Base-by-base conservation (phyloP, 2,329 filamentous ascomycete genomes). In the Cladophialophora exuberans region DNA sequence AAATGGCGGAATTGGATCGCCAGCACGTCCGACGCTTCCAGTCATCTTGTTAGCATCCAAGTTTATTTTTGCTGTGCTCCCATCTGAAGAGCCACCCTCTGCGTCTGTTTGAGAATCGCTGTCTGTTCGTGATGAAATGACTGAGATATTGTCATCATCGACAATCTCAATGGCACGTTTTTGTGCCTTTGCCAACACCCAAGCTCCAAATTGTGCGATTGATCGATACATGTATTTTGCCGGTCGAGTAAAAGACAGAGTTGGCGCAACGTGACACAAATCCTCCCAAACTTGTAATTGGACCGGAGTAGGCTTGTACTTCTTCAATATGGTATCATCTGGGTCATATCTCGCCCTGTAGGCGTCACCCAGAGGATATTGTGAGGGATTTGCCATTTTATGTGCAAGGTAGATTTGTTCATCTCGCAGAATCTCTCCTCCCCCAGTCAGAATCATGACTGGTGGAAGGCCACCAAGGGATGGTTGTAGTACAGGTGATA, bases 261-360 rank as follows among this genome's bases (percentile, higher is more conserved):
- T 97, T 1, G 93, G 90, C 0, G 88, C 86, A 4, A 96, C 92
- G 68, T 97, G 93, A 66, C 94, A 97, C 2, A 97, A 76, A 65
- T 96, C 89, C 54, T 97, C 93, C 92, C 93, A 97, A 1, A 97
- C 87, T 69, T 97, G 94, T 2, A 99, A 79, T 68, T 97, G 91
- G 0, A 97, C 93, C 64, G 96, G 84, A 0, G 94, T 99, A 0
- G 91, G 89, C 54, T 84, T 83, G 70, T 90, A 95, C 59, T 80
- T 84, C 30, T 79, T 75, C 13, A 94, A 66, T 10, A 70, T 72
- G 9, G 71, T 67, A 28, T 78, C 69, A 1, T 80, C 78, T 17
- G 79, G 79, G 23, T 86, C 85, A 56, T 80, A 77, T 31, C 86
- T 81, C 28, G 86, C 79, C 57, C 94, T 75, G 38, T 83, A 78